These are phyloP conservation scores for Puccinia novopanici DNA, from an alignment of 1,284 basidiomycete genomes.

Conservation along the genomic window DNA sequence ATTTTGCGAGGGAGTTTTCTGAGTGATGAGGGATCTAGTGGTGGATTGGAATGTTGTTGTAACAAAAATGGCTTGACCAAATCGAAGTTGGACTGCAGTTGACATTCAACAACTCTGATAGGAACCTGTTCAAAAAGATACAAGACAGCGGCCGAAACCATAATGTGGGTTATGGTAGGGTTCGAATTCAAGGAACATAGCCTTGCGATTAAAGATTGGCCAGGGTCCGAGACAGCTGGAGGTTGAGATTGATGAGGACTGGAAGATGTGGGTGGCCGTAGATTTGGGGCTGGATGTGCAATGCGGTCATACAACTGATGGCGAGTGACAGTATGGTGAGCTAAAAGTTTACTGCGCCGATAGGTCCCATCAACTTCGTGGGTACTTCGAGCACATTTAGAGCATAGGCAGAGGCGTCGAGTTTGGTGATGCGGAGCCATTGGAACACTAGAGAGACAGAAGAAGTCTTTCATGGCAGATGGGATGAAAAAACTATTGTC, in stretches of 20 bases:
- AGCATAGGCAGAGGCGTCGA: not conserved
- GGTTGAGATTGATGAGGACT: not conserved
- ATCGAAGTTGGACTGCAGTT: not conserved
- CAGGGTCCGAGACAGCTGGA: too few relatives aligned
- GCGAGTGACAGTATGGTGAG: not conserved
- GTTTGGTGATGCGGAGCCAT: not conserved
- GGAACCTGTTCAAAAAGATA: not conserved
- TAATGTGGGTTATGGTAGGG: not conserved
- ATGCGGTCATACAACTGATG: conserved; percentile 4
- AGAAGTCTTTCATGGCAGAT: too few relatives aligned
- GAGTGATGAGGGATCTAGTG: not conserved
- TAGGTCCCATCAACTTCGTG: not conserved
- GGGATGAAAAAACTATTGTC: too few relatives aligned
- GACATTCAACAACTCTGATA: not conserved
- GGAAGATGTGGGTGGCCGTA: not conserved
- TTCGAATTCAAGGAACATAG: not conserved
- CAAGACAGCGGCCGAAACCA: not conserved
- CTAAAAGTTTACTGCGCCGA: not conserved
- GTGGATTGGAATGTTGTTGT: not conserved
- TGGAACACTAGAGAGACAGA: too few relatives aligned
- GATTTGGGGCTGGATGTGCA: not conserved
- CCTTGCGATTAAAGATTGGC: not conserved
- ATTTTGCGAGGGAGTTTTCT: not conserved
- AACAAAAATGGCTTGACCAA: not conserved
- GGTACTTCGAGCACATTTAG: not conserved